Evolutionary conservation across 768 basidiomycete species (phyloP), one percentile per base, ranked within the genome.

Genomic region (Boletus vinaceobasis): DNA sequence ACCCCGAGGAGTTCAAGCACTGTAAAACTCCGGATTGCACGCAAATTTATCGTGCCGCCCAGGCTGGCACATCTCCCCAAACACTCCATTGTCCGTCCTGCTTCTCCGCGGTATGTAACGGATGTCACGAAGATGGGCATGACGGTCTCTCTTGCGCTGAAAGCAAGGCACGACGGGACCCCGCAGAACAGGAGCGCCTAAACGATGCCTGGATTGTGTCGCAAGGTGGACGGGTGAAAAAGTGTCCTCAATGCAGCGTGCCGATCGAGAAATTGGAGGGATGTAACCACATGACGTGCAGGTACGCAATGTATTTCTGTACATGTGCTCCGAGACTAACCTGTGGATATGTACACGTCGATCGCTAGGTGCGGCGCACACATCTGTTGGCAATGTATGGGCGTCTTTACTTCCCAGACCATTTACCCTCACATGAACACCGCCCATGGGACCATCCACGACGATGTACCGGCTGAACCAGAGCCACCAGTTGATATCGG

Each of bases 1-100:
- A 78, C 40, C 77, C 86, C 0, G 70, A 74, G 14, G 83, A 88
- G 51, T 85, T 86, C 61, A 78, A 80, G 56, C 87, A 81, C 61
- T 93, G 90, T 68, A 90, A 87, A 1, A 86, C 88, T 0, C 85
- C 90, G 0, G 87, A 91, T 64, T 93, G 90, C 56, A 74, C 74
- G 0, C 86, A 89, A 65, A 75, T 90, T 4, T 92, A 92, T 67
- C 83, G 87, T 15, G 65, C 75, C 4, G 77, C 74, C 0, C 68
- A 73, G 5, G 62, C 61, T 23, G 79, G 79, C 7, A 72, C 74
- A 7, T 65, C 75, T 1, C 31, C 62, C n/a, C 43, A 48, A 6
- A 31, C 50, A 0, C 65, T 87, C 4, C 83, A 83, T 48, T 91
- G 89, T 53, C 87, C 86, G 1, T 81, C 83, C 0, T 91, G 89